Base-by-base conservation (phyloP, 257 asterid genomes). In the Thymus mandschuricus region DNA sequence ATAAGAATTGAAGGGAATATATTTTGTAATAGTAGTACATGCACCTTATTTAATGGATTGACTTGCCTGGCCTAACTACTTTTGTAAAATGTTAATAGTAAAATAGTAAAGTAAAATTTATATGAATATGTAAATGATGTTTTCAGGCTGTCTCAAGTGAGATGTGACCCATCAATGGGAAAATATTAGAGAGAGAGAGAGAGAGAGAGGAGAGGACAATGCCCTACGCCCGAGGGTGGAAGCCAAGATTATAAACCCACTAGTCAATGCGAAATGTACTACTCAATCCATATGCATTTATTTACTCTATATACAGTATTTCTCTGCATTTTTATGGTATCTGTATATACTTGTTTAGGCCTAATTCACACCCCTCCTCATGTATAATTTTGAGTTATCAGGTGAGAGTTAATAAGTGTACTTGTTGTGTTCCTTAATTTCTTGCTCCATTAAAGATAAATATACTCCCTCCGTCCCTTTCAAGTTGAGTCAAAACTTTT, bases 131-230 rank as follows among this genome's bases (percentile, higher is more conserved):
- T 73, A 33, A 5, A 38, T 38, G 41, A 10, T 31, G 45, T 56
- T 30, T 63, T 63, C 13, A 35, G 40, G 64, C 55, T 54, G 72
- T 64, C 60, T 55, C 64, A 65, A 73, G 34, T 65, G 78, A 66
- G 78, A 74, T 66, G 78, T 74, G 78, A 56, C 78, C 51, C 41
- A 65, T 74, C 68, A 34, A 62, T 72, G 64, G 45, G 45, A 61
- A 71, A 61, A 21, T 50, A 34, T 71, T 35, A 21, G 21, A 21
- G 21, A 21, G 21, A 21, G 21, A 21, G 21, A 21, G 21, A 21
- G 21, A 21, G 21, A 21, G 21, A 21, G 21, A 45, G 12, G 56
- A 6, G 69, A 62, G 64, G 64, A 60, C 68, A 63, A 65, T 66
- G 68, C 68, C 73, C 68, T 60, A 21, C 31, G 73, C 68, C 78